Evolutionary conservation across 768 basidiomycete genomes (phyloP), one percentile per base, ranked within the genome.

Genomic region (Macrocybe gigantea): DNA sequence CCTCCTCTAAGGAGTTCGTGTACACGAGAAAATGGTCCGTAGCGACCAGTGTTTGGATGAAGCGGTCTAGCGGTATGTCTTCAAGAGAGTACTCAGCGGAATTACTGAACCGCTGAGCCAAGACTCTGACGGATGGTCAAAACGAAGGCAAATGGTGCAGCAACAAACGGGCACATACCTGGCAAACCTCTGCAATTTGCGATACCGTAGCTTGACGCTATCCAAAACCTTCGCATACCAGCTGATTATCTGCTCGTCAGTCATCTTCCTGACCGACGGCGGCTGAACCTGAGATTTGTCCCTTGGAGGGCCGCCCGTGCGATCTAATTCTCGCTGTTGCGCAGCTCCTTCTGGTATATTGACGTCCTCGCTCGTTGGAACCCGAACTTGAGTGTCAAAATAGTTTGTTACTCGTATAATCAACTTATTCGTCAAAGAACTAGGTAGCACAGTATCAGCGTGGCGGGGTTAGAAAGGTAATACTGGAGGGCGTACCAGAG

Each of bases 211-310:
- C 46, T 88, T 80, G 44, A 96, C 94, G 49, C 88, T 89, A 50
- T 97, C 95, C 14, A 98, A 73, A 50, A 98, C 85, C 65, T 96
- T 97, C 35, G 80, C 75, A 59, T 93, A 97, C 93, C 95, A 97
- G 44, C 72, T 74, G 48, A 87, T 77, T 60, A 86, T 83, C 64
- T 96, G 88, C 50, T 88, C 83, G 36, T 84, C 80, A 29, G 82
- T 79, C 88, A 94, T 91, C 51, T 69, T 74, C 59, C 75, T 72
- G 41, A 56, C 56, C 33, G 60, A 53, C 8, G 64, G 61, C 9
- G 35, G 31, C 8, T 44, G 32, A n/a, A 44, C 11, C 13, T 44
- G 32, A 33, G 11, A 33, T 34, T 44, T 33, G 67, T 65, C 38
- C 59, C 64, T 52, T 68, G 60, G 30, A 66, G 36, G 2, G 11